A percentile compares a stretch with the other conserved stretches of the same genome.
Conservation (phyloP, 208 protist genomes). For the Wallacemonas collosoma region DNA sequence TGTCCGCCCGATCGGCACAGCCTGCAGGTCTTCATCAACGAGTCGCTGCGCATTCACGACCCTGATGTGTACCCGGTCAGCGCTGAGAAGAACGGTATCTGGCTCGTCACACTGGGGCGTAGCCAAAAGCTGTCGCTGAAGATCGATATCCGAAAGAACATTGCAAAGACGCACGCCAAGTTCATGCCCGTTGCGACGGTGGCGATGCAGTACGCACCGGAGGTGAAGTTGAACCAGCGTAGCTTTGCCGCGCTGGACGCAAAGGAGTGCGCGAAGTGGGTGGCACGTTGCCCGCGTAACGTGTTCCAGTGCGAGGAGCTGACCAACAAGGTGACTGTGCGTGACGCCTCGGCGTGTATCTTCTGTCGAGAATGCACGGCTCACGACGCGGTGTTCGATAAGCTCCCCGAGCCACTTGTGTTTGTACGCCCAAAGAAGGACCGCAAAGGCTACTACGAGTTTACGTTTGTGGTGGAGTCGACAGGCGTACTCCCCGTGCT, state of each 20-base stretch:
- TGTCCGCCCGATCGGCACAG: slow-evolving; percentile 80
- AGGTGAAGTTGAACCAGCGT: slow-evolving; percentile 92
- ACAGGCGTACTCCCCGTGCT: slow-evolving; percentile 88
- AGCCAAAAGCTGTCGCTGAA: slow-evolving; percentile 83
- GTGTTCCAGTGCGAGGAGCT: slow-evolving; percentile 86
- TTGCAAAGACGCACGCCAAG: slow-evolving; percentile 99
- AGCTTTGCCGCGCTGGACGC: slow-evolving; percentile 71
- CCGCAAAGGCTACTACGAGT: slow-evolving; percentile 79
- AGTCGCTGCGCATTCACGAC: slow-evolving; percentile 81
- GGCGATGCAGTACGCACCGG: slow-evolving; percentile 92
- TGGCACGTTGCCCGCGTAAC: slow-evolving; percentile 86
- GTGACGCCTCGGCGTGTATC: slow-evolving; percentile 82
- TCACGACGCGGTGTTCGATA: slow-evolving; percentile 72
- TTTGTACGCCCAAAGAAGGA: slow-evolving; percentile 81
- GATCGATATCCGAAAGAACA: slow-evolving; percentile 92
- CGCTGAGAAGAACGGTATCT: slow-evolving; percentile 81
- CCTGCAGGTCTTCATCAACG: slow-evolving; percentile 79
- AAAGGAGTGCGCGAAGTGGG: slow-evolving; percentile 77
- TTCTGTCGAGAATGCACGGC: slow-evolving; percentile 94
- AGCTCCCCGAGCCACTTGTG: slow-evolving; percentile 83
- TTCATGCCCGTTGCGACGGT: slow-evolving; percentile 95
- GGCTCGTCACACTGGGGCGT: slow-evolving; percentile 86
- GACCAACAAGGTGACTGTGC: slow-evolving; percentile 64
- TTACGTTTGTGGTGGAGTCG: slow-evolving; percentile 92
- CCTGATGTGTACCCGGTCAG: slow-evolving; percentile 79